Evolutionary conservation across 805 yeast species (phyloP), one percentile per base, ranked within the genome.

Genomic region (Metschnikowia shivogae): DNA sequence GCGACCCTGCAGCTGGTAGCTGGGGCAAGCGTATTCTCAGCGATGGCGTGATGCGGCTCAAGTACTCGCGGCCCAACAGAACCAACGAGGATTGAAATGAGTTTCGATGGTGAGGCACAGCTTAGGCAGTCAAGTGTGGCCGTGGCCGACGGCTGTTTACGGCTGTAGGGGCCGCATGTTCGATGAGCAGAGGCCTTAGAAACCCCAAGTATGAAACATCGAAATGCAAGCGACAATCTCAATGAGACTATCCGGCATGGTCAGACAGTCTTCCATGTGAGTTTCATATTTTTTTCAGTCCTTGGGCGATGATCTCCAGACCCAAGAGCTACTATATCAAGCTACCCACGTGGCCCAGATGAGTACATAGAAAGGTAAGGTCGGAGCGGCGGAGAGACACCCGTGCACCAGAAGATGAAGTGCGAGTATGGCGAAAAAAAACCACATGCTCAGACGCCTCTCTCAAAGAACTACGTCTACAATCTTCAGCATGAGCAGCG

Each of bases 1-100:
- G 96, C 35, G 93, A 86, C 56, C 80, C 89, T 10, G 96, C 97
- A 19, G 96, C 96, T 22, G 92, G 96, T 45, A 76, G 72, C 39
- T 89, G 97, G 97, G 96, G 96, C 61, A 80, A 80, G 59, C 75
- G 92, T 49, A 71, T 84, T 22, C 68, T 84, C 43, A 76, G 81
- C 44, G 77, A 78, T 48, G 82, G 83, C 8, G 74, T 70, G 6
- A 69, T 70, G 74, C 60, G 70, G 45, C 57, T 71, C 43, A 63
- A 59, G 41, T 68, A 64, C 51, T 67, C 73, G 26, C 60, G 61
- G 50, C 60, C 68, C n/a, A 70, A 69, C 47, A 73, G 61, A 1
- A 59, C 70, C 27, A 69, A 70, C 44, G 75, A 70, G 52, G 74
- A 70, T 48, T 66, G 56, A 37, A 17, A 22, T 22, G 26, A 22